Percentiles rank a stretch among this genome's conserved stretches.
phyloP scores from a whole-genome alignment of 176 grass and related monocot species.

The Avena insularis region DNA sequence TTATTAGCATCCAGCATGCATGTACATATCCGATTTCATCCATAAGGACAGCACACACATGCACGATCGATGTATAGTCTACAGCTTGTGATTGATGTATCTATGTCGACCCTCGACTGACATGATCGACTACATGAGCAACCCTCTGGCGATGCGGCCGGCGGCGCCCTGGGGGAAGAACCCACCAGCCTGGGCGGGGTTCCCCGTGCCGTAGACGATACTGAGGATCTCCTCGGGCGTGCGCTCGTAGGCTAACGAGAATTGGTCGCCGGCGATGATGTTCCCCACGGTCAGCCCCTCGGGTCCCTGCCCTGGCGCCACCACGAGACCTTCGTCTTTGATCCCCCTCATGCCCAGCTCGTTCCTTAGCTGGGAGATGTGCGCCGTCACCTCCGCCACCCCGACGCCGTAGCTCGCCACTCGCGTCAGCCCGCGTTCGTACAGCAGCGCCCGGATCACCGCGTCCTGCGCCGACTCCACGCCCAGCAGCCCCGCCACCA shows the following conservation, averaged over 20 bases:
- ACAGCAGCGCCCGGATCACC: slow-evolving; percentile 77
- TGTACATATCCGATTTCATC: not conserved
- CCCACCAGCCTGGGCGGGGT: slow-evolving; percentile 57
- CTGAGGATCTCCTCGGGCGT: slow-evolving; percentile 76
- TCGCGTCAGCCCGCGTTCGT: slow-evolving; percentile 55
- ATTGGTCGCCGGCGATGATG: slow-evolving; percentile 77
- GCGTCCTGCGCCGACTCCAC: slow-evolving; percentile 95
- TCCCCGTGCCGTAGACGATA: slow-evolving; percentile 81
- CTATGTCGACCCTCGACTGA: not conserved
- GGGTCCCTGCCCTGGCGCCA: slow-evolving; percentile 47
- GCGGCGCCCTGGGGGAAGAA: slow-evolving; percentile 79
- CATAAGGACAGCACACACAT: not conserved
- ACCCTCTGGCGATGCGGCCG: slow-evolving; percentile 62
- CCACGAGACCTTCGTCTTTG: slow-evolving; percentile 84
- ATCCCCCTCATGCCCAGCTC: slow-evolving; percentile 60
- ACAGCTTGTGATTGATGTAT: slow-evolving; percentile 7
- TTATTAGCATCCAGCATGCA: slow-evolving; percentile 33
- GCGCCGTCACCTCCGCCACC: slow-evolving; percentile 72
- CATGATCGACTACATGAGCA: slow-evolving; percentile 1
- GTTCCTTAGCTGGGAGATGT: slow-evolving; percentile 75
- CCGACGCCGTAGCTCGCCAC: slow-evolving; percentile 61
- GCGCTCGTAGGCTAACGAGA: slow-evolving; percentile 72
- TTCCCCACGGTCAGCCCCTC: slow-evolving; percentile 68
- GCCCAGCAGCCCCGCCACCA: slow-evolving; percentile 72
- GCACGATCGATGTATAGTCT: slow-evolving; percentile 22